Percentiles rank a stretch among this genome's conserved stretches.
These are phyloP conservation scores for Alloteropsis semialata DNA, from an alignment of 176 grass and related monocot genomes.

Conservation along the genomic window DNA sequence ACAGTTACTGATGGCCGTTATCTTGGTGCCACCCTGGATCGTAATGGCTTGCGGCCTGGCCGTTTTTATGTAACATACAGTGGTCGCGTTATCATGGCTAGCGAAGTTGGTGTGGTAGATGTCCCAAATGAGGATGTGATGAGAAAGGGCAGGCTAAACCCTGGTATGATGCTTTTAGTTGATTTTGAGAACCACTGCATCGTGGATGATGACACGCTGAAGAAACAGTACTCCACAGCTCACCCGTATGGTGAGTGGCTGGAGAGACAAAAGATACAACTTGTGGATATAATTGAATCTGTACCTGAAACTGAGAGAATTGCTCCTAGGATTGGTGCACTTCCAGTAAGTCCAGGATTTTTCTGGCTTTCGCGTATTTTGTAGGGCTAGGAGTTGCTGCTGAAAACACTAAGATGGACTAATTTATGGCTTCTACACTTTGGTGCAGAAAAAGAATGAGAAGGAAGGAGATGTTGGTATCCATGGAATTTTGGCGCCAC, in stretches of 20 bases:
- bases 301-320: conserved; percentile 36
- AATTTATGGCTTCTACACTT: conserved; percentile 8
- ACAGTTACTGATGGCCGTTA: conserved; percentile 69
- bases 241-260: conserved; percentile 57
- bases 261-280: conserved; percentile 44
- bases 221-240: conserved; percentile 40
- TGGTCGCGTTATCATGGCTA: conserved; percentile 62
- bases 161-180: conserved; percentile 72
- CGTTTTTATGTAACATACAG: conserved; percentile 61
- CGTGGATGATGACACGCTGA: conserved; percentile 59
- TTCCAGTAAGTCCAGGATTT: conserved; percentile 39
- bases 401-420: not conserved
- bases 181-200: conserved; percentile 65
- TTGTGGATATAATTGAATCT: conserved; percentile 47
- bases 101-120: conserved; percentile 75
- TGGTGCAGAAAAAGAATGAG: conserved; percentile 32
- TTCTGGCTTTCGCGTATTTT: not conserved
- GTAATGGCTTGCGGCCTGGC: conserved; percentile 64
- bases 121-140: conserved; percentile 46
- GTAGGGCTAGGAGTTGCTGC: not conserved
- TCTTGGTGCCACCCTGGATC: conserved; percentile 69
- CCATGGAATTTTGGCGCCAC: conserved; percentile 62
- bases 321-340: conserved; percentile 34
- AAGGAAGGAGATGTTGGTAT: conserved; percentile 35
- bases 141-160: conserved; percentile 56